Base-by-base conservation (phyloP, 225 moss, liverwort and hornwort species). In the Neckera pumila region DNA sequence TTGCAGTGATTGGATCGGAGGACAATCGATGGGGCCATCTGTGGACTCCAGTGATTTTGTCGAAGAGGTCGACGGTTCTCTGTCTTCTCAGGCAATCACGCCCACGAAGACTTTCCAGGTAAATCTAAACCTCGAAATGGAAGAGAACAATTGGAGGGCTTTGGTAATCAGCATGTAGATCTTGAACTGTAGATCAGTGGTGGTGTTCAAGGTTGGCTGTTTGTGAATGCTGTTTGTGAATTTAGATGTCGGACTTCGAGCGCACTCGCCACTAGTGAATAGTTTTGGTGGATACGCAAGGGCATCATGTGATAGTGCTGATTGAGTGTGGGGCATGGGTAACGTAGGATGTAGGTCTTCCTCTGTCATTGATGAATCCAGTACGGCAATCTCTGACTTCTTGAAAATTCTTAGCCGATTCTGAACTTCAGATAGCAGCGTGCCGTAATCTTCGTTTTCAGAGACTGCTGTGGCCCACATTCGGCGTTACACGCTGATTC, bases 1-100 rank as follows among this genome's bases (percentile, higher is more conserved):
- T 78, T 79, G 83, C 49, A 76, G 75, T 51, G 76, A 92, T 72
- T 89, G 77, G 82, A 89, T 90, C 81, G 85, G 90, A 82, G 89
- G 89, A 45, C 81, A 89, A 76, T 61, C 83, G 60, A 49, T 47
- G 85, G 88, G 89, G 53, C 88, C 83, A 79, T 40, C 91, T 31
- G 88, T 91, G 88, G 83, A 83, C 66, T 82, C 79, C 54, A 72
- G 83, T 21, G 85, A 86, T n/a, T 65, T 86, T 27, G 82, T 90
- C 27, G 85, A 86, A 58, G 89, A 87, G 64, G 71, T 70, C 64
- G 90, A 65, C 59, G 86, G 67, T 80, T 58, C 71, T 64, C 86
- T 71, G 33, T 61, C 79, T 84, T 40, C 83, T 53, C 91, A 86
- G 86, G n/a, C 69, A 38, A 61, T 73, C 67, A 36, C 76, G 36